Base-by-base conservation (phyloP, 2,329 filamentous ascomycete species). In the Cryphonectria naterciae region DNA sequence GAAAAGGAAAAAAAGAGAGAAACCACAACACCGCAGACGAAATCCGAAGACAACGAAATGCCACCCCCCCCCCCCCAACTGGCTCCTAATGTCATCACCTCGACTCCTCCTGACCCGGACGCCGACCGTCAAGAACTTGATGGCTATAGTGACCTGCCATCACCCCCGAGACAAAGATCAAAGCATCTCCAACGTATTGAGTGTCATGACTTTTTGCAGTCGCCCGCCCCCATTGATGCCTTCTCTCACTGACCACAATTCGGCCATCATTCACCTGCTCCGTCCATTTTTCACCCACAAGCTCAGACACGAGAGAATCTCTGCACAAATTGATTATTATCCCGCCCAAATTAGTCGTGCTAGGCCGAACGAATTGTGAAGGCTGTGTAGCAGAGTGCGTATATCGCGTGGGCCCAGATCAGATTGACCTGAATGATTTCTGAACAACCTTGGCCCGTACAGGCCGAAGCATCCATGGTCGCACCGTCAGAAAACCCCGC, bases 101-200 rank as follows among this genome's bases (percentile, higher is more conserved):
- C 32, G 61, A 28, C 7, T 69, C 58, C 19, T 37, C 37, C 32
- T 52, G 60, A 56, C 19, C 28, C 22, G 35, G 17, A 41, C 67
- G 25, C 35, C 67, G 28, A 25, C 32, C 49, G 6, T 19, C 41
- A 74, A 76, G 69, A 76, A 74, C 74, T 74, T 75, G 65, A 67
- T 41, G 13, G 54, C 25, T 54, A 17, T 39, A 25, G 35, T 41
- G 72, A 82, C 81, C 73, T 82, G 82, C 7, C 19, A 49, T 73
- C 82, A 82, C 74, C 82, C 80, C 73, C 79, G 80, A 73, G 83
- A 80, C 76, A 87, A 77, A 84, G 91, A 90, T 76, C 86, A 88
- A 79, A 93, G 93, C 66, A 94, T 83, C 75, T 89, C 85, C 77
- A 89, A 88, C 90, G 93, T 92, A 80, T 93, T 88, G 72, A 93